phyloP scores from a whole-genome alignment of 305 asterid species.

The Plantago coronopus region DNA sequence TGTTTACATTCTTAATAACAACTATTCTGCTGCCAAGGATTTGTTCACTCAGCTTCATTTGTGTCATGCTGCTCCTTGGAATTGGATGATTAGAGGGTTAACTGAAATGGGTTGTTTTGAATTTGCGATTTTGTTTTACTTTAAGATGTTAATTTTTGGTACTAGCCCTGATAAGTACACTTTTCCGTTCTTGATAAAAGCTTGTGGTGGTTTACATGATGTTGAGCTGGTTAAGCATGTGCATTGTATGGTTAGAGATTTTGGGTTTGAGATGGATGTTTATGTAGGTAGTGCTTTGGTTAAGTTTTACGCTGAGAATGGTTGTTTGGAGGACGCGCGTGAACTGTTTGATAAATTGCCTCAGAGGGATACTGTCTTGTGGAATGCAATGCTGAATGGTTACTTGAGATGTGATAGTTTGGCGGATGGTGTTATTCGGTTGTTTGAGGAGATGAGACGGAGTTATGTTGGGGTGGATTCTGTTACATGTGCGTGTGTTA shows the following conservation, averaged over 20 bases:
- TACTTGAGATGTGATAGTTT: conserved; percentile 39
- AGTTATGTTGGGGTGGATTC: conserved; percentile 48
- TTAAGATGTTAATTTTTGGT: conserved; percentile 75
- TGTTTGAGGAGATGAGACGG: conserved; percentile 59
- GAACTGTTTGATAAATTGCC: conserved; percentile 67
- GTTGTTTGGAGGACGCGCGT: conserved; percentile 46
- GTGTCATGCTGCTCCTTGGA: conserved; percentile 89
- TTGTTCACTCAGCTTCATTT: conserved; percentile 63
- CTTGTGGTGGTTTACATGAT: conserved; percentile 32
- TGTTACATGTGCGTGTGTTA: conserved; percentile 61
- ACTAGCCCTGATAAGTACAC: conserved; percentile 74
- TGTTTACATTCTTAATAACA: conserved; percentile 46
- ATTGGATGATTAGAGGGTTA: conserved; percentile 92
- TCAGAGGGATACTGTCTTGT: conserved; percentile 55
- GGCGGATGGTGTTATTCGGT: conserved; percentile 38
- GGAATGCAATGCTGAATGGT: conserved; percentile 73
- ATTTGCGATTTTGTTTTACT: conserved; percentile 53
- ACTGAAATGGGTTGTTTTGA: conserved; percentile 52
- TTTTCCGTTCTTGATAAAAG: neutral
- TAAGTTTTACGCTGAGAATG: conserved; percentile 61
- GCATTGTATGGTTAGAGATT: conserved; percentile 34
- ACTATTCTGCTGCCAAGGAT: conserved; percentile 49
- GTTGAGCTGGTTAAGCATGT: conserved; percentile 46
- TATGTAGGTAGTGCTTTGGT: conserved; percentile 78
- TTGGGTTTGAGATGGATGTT: conserved; percentile 14